Conservation (phyloP, 2,329 filamentous ascomycete genomes). For the Calonectria ilicicola region DNA sequence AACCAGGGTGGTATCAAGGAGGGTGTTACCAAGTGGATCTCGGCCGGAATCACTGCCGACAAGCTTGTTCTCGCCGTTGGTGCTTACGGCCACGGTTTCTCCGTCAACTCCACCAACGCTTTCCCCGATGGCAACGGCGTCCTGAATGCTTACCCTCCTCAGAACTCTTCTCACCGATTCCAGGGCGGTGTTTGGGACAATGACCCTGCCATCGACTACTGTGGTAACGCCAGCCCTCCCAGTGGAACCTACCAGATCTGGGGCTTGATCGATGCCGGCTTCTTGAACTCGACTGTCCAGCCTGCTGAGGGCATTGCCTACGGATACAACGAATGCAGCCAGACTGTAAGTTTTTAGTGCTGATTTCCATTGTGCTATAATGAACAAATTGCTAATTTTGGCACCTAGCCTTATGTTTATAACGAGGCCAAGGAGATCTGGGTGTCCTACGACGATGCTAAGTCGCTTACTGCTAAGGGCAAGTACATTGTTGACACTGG, state of each 20-base stretch:
- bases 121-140: slow-evolving; percentile 9
- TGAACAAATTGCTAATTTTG: neutral
- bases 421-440: slow-evolving; percentile 30
- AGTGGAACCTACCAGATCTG: slow-evolving; percentile 35
- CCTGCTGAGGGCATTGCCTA: slow-evolving; percentile 29
- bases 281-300: slow-evolving; percentile 25
- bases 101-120: slow-evolving; percentile 27
- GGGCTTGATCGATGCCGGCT: slow-evolving; percentile 38
- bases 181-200: slow-evolving; percentile 38
- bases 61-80: slow-evolving; percentile 35
- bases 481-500: slow-evolving; percentile 23
- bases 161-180: slow-evolving; percentile 36
- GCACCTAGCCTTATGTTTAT: slow-evolving; percentile 28
- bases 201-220: slow-evolving; percentile 27
- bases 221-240: slow-evolving; percentile 30
- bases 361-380: neutral
- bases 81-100: slow-evolving; percentile 34
- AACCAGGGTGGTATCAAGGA: slow-evolving; percentile 29
- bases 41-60: slow-evolving; percentile 28
- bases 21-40: slow-evolving; percentile 24
- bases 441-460: slow-evolving; percentile 34
- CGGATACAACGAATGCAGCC: slow-evolving; percentile 32
- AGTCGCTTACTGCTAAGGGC: slow-evolving; percentile 32
- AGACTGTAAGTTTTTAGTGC: slow-evolving; percentile 29
- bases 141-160: slow-evolving; percentile 29